Base-by-base conservation (phyloP, 192 early-diverging fungal genomes). In the Dissophora globulifera region DNA sequence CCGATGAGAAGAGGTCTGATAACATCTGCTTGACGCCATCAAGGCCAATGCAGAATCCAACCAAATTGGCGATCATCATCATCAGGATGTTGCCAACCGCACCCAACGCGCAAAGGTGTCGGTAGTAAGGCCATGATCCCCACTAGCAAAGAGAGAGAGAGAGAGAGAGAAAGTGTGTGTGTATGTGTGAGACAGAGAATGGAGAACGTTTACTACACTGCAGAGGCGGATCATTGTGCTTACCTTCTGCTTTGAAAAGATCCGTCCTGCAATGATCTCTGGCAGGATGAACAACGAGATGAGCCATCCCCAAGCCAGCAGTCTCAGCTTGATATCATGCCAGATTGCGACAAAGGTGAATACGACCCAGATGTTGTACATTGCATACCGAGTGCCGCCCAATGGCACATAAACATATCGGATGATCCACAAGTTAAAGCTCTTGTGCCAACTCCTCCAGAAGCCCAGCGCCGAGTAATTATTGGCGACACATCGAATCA, bases 271-370 rank as follows among this genome's bases (percentile, higher is more conserved):
- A 31, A 96, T 58, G 13, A 86, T 83, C 79, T 98, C 96, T 15
- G 97, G 97, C 60, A 97, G 51, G 27, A 99, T 89, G 67, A 97
- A 89, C 27, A 95, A 46, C 11, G 86, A 89, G 40, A 96, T 94
- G 13, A 98, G 78, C 94, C 93, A 97, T 4, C 92, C 94, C 95
- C 94, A 99, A 20, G 93, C 92, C 63, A 98, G 63, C 17, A 98
- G 67, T 22, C 82, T 85, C 67, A 95, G 64, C n/a, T 90, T 84
- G 35, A 98, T 92, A 68, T 99, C 97, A 83, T 99, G 97, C 97
- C 97, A 99, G 19, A 98, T 52, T 4, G 96, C 97, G 5, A 99
- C 97, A 87, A 98, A 99, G 1, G 96, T 95, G 69, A 99, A 99
- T 1, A 94, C 86, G 1, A 94, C 81, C 78, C 90, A 93, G 27